Evolutionary conservation across 495 filamentous ascomycete species (phyloP).

Genomic region (Penicillium simplicissimum): DNA sequence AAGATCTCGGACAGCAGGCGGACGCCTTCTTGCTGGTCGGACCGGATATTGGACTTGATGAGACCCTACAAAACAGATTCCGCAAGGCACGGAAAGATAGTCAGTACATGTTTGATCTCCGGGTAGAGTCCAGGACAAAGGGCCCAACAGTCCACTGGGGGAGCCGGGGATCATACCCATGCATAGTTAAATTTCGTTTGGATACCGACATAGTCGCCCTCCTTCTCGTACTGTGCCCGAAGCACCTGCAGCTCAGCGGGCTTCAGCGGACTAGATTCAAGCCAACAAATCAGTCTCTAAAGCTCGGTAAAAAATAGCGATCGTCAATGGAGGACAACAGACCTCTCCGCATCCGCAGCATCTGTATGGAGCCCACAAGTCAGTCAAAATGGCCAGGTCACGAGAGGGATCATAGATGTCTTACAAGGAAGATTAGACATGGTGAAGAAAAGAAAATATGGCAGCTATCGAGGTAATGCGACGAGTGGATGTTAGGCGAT

Average conservation of each 20-base stretch:
- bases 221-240: slow-evolving; percentile 90
- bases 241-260: slow-evolving; percentile 88
- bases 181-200: slow-evolving; percentile 99
- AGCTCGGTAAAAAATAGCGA: background rate
- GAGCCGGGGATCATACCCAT: slow-evolving; percentile 62
- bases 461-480: background rate
- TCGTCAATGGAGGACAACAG: slow-evolving; percentile 41
- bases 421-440: slow-evolving; percentile 77
- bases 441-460: slow-evolving; percentile 8
- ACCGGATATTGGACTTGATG: slow-evolving; percentile 82
- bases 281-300: slow-evolving; percentile 14
- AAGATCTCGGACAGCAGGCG: slow-evolving; percentile 96
- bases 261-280: slow-evolving; percentile 69
- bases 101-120: slow-evolving; percentile 15
- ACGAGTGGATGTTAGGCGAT: slow-evolving; percentile 9
- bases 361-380: slow-evolving; percentile 54
- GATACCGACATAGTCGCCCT: slow-evolving; percentile 92
- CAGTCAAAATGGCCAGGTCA: slow-evolving; percentile 20
- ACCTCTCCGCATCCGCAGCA: slow-evolving; percentile 97
- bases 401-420: slow-evolving; percentile 30
- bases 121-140: background rate
- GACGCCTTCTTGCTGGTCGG: slow-evolving; percentile 93
- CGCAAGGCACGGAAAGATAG: slow-evolving; percentile 16
- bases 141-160: background rate
- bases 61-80: slow-evolving; percentile 63